Percentiles rank a stretch among this genome's conserved stretches.
phyloP scores from a whole-genome alignment of 176 grass and related monocot species.

The Zoysia pacifica region DNA sequence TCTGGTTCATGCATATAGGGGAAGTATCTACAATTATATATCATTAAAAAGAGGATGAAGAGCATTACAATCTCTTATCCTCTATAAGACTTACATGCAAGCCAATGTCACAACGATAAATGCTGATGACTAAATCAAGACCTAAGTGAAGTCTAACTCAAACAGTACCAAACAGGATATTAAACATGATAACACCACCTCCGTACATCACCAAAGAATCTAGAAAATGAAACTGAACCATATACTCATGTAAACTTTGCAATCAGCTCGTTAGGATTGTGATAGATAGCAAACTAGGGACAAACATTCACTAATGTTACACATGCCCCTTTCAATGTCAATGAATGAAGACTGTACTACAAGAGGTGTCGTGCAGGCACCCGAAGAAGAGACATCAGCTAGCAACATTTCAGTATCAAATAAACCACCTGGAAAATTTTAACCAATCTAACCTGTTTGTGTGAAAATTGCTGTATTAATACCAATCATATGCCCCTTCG shows the following conservation, averaged over 20 bases:
- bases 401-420: not conserved
- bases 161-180: not conserved
- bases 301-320: slow-evolving; percentile 9
- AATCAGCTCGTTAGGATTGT: slow-evolving; percentile 8
- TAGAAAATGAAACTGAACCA: slow-evolving; percentile 14
- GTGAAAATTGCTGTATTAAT: slow-evolving; percentile 99
- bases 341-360: not conserved
- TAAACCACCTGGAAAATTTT: not conserved
- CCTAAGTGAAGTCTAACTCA: not conserved
- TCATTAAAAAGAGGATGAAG: not conserved
- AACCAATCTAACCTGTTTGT: slow-evolving; percentile 65
- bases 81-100: slow-evolving; percentile 24
- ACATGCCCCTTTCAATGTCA: slow-evolving; percentile 6
- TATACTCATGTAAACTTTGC: slow-evolving; percentile 1
- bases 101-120: not conserved
- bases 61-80: not conserved
- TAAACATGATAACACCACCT: slow-evolving; percentile 21
- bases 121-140: not conserved
- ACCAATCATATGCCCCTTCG: slow-evolving; percentile 87
- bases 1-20: not conserved
- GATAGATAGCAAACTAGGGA: not conserved
- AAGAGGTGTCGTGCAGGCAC: not conserved
- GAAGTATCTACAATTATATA: not conserved
- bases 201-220: not conserved
- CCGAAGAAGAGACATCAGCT: slow-evolving; percentile 19